A percentile compares a stretch with the other conserved stretches of the same genome.
Evolutionary conservation across 495 filamentous ascomycete species (phyloP).

Genomic region (Podospora pseudoanserina): DNA sequence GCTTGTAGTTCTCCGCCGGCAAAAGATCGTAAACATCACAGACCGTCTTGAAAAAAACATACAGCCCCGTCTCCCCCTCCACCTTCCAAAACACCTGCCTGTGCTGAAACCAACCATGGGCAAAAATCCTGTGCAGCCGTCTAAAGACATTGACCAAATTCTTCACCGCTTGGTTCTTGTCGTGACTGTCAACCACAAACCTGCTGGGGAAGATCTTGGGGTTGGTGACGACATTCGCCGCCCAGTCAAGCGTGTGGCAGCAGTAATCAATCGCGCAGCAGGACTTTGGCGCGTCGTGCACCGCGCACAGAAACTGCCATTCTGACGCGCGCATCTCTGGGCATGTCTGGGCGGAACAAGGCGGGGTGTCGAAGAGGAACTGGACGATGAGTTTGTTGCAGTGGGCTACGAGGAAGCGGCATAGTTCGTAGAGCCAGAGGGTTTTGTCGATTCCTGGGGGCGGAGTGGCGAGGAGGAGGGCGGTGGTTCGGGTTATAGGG

Average conservation of each 20-base stretch:
- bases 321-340: constrained; percentile 97
- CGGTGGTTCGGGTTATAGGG: constrained; percentile 70
- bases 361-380: constrained; percentile 83
- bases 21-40: constrained; percentile 87
- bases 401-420: constrained; percentile 88
- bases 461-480: constrained; percentile 67
- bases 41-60: constrained; percentile 94
- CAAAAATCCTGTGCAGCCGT: constrained; percentile 91
- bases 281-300: constrained; percentile 88
- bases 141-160: constrained; percentile 93
- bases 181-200: constrained; percentile 62
- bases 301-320: constrained; percentile 98
- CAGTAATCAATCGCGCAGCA: constrained; percentile 99
- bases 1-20: constrained; percentile 89
- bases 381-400: constrained; percentile 87
- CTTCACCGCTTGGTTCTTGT: constrained; percentile 65
- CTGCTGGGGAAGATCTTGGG: constrained; percentile 89
- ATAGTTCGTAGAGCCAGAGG: constrained; percentile 96
- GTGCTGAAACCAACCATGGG: constrained; percentile 98
- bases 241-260: constrained; percentile 97
- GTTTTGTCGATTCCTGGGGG: constrained; percentile 76
- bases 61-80: constrained; percentile 82
- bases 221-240: constrained; percentile 82
- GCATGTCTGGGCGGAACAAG: constrained; percentile 82
- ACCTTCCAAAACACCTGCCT: constrained; percentile 92